Conservation (phyloP, 2,329 filamentous ascomycete genomes). For the Pleurostoma richardsiae region DNA sequence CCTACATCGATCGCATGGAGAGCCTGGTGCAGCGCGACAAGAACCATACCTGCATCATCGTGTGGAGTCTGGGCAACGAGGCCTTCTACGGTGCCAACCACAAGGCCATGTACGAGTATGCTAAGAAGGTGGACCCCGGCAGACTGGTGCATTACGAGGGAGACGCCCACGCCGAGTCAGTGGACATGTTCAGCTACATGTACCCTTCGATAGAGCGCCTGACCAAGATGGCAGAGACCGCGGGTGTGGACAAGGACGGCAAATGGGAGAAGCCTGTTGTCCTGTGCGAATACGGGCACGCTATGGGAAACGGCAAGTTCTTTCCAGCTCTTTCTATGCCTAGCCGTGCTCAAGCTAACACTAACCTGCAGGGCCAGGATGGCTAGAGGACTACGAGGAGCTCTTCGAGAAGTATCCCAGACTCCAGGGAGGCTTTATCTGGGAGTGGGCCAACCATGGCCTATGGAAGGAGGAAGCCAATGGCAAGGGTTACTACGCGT, state of each 20-base stretch:
- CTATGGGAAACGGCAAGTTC: conserved; percentile 61
- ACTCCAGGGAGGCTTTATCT: conserved; percentile 63
- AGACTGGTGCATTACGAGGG: conserved; percentile 64
- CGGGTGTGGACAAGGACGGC: conserved; percentile 34
- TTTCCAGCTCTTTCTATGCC: too few relatives aligned
- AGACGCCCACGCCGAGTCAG: conserved; percentile 51
- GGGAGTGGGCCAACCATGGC: conserved; percentile 63
- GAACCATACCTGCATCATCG: conserved; percentile 64
- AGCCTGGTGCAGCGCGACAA: conserved; percentile 65
- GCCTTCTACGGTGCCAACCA: conserved; percentile 68
- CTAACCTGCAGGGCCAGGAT: conserved; percentile 45
- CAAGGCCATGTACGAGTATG: conserved; percentile 60
- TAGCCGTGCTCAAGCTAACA: too few relatives aligned
- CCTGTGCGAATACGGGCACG: conserved; percentile 53
- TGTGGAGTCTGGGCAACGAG: conserved; percentile 72
- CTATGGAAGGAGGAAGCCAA: conserved; percentile 39
- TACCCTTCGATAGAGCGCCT: conserved; percentile 53
- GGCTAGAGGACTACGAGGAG: conserved; percentile 62
- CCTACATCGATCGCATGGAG: conserved; percentile 63
- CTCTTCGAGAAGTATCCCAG: conserved; percentile 55
- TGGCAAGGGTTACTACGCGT: conserved; percentile 46
- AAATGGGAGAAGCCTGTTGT: conserved; percentile 53
- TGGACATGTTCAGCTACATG: conserved; percentile 66
- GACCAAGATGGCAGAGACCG: conserved; percentile 34
- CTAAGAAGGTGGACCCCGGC: conserved; percentile 50